Evolutionary conservation across 2,329 filamentous ascomycete species (phyloP).

Genomic region (Talaromyces sp.): DNA sequence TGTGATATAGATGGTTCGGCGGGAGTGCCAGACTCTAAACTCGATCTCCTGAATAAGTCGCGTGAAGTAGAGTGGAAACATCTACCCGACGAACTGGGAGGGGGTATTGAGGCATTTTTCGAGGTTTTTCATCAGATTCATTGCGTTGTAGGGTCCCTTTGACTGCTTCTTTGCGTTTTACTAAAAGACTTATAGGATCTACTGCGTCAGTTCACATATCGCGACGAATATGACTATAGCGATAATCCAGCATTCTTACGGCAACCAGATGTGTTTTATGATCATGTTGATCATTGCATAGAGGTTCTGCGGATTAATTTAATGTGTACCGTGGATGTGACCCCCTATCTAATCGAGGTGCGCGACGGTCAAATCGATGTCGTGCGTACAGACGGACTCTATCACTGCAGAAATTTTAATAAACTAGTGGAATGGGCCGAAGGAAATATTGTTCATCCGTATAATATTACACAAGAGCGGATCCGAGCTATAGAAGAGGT

Average conservation of each 20-base stretch:
- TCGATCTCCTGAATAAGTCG: conserved; percentile 4
- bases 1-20: not conserved
- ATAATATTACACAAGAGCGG: conserved; percentile 6
- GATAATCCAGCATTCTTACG: not conserved
- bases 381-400: not conserved
- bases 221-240: conserved; percentile 9
- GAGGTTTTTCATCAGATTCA: conserved; percentile 9
- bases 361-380: not conserved
- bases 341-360: conserved; percentile 6
- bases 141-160: not conserved
- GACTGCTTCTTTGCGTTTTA: not conserved
- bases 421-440: not conserved
- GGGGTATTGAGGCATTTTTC: conserved; percentile 3
- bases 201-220: conserved; percentile 3
- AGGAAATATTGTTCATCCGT: not conserved
- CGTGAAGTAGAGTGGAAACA: not conserved
- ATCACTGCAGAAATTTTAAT: conserved; percentile 7
- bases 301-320: conserved; percentile 5
- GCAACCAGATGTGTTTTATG: not conserved
- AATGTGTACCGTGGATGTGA: conserved; percentile 3
- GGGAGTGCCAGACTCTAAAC: conserved; percentile 6
- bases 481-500: conserved; percentile 3
- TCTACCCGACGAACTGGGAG: not conserved
- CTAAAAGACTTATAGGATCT: not conserved
- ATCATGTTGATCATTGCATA: conserved; percentile 6